Conservation (phyloP, 305 asterid species). For the Rubia peregrina region DNA sequence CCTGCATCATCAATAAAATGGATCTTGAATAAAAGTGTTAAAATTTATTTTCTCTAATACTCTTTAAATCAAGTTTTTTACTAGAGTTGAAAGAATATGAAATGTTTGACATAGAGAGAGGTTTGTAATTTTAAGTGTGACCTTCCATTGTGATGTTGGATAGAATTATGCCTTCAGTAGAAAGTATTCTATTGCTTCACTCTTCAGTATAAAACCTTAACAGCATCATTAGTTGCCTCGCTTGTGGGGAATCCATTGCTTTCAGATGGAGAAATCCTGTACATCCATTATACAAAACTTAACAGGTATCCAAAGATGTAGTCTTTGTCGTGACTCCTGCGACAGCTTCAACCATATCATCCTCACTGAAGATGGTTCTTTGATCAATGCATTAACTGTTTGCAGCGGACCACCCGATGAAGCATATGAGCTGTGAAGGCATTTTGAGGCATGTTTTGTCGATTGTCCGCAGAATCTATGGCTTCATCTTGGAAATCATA, state of each 20-base stretch:
- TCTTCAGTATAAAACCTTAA: background rate
- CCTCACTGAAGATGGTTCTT: slow-evolving; percentile 4
- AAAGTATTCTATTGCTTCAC: slow-evolving; percentile 1
- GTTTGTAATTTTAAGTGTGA: background rate
- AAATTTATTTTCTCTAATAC: no score
- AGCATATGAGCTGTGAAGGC: background rate
- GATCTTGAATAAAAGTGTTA: no score
- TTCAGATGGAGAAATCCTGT: background rate
- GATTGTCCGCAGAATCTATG: slow-evolving; percentile 7
- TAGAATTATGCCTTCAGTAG: background rate
- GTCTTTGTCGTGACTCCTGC: background rate
- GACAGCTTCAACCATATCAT: background rate
- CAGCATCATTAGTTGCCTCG: background rate
- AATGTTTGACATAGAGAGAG: background rate
- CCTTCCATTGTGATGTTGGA: background rate
- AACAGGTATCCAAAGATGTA: background rate
- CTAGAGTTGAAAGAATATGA: background rate
- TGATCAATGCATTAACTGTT: slow-evolving; percentile 7
- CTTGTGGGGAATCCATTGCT: background rate
- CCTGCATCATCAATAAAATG: no score
- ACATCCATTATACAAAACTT: background rate
- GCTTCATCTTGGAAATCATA: slow-evolving; percentile 10
- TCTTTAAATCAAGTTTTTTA: background rate
- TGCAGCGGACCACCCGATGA: background rate
- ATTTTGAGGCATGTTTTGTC: background rate